Percentiles rank a stretch among this genome's conserved stretches.
These are phyloP conservation scores for Penicillium nucicola DNA, from an alignment of 495 filamentous ascomycete genomes.

Conservation along the genomic window DNA sequence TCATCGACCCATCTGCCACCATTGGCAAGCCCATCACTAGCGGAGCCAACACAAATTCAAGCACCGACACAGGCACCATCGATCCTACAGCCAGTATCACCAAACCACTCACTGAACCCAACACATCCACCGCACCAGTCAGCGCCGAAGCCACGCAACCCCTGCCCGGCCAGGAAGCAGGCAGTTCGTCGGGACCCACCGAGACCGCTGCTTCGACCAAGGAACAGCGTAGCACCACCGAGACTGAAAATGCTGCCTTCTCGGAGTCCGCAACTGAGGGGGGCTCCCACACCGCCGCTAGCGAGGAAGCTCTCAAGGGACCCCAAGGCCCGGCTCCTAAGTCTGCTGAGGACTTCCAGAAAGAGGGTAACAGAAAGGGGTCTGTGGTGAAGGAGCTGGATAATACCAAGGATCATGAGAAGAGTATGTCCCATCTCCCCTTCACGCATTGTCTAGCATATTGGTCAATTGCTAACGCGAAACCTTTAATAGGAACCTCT, in stretches of 20 bases:
- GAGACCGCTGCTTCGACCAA: conserved; percentile 4
- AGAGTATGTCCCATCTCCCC: conserved; percentile 1
- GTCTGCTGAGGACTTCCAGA: conserved; percentile 27
- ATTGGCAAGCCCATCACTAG: not conserved
- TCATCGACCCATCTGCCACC: too few relatives aligned
- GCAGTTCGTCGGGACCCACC: not conserved
- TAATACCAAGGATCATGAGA: not conserved
- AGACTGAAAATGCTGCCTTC: not conserved
- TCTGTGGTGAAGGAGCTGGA: not conserved
- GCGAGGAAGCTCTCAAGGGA: conserved; percentile 35
- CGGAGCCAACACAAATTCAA: not conserved
- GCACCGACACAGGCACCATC: not conserved
- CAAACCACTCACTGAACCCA: too few relatives aligned
- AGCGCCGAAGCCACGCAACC: not conserved
- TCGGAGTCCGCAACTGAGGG: not conserved
- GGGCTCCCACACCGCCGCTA: conserved; percentile 10
- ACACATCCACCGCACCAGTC: not conserved
- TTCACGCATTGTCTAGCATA: too few relatives aligned
- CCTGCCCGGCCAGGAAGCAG: not conserved
- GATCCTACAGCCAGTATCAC: not conserved
- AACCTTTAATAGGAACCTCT: not conserved
- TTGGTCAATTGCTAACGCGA: not conserved
- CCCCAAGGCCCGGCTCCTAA: conserved; percentile 28
- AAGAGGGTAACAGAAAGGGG: conserved; percentile 14
- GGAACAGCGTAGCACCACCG: not conserved